Base-by-base conservation (phyloP, 208 protist species). In the Porcisia hertigi region DNA sequence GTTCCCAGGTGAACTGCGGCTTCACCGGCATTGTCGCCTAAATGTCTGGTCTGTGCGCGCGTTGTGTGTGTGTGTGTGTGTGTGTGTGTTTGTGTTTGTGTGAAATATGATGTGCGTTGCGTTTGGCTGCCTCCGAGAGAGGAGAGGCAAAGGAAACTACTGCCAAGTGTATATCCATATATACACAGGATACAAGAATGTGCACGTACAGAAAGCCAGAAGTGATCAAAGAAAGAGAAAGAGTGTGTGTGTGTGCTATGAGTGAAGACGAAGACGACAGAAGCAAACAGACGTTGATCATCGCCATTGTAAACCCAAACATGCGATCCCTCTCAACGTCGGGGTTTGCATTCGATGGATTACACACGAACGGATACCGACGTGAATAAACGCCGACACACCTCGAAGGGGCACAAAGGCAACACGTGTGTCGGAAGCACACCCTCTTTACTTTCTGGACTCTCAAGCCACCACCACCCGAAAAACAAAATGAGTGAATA, bases 1-100 rank as follows among this genome's bases (percentile, higher is more conserved):
- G 91, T 55, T 98, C 92, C 95, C 95, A 98, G 60, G 92, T 82
- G 73, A 94, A 97, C 43, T 84, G 57, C 3, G 92, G 93, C 54
- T 84, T 94, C 25, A 98, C 84, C 23, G 95, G 95, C 95, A 98
- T 98, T 12, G 12, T 58, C 59, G 25, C 23, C n/a, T 34, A 30
- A 20, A 43, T 52, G 63, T 67, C 41, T 36, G 41, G 16, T n/a
- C 8, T 34, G 2, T 45, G 39, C 12, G 62, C n/a, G 39, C 45
- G 41, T 52, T 45, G 39, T 30, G 62, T 49, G 39, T 67, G 41
- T 52, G 47, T 52, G 57, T 36, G 57, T 25, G 57, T 36, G 25
- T 36, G 57, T 62, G 57, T 62, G 57, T 65, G 60, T 65, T 8
- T 65, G 60, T 65, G 18, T 65, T 11, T 23, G 12, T 65, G 11